Conservation (phyloP, 495 filamentous ascomycete species). For the Zalerion maritima region DNA sequence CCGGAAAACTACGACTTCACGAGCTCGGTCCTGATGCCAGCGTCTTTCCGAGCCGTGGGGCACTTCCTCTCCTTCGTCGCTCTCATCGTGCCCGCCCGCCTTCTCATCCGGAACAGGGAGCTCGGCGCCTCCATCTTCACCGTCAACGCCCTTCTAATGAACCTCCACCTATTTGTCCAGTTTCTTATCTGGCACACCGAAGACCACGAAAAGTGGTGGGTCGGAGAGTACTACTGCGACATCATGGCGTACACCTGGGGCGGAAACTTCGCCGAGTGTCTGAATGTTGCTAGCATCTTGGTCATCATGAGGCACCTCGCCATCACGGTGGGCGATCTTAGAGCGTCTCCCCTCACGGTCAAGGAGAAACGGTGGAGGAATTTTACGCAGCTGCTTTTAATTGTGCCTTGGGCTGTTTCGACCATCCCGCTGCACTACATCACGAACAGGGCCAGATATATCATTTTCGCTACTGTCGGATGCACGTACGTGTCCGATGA, state of each 20-base stretch:
- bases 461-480: conserved; percentile 57
- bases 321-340: conserved; percentile 48
- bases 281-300: conserved; percentile 51
- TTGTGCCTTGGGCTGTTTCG: too few relatives aligned
- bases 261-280: too few relatives aligned
- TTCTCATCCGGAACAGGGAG: conserved; percentile 45
- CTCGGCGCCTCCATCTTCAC: conserved; percentile 48
- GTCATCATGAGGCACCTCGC: conserved; percentile 66
- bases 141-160: conserved; percentile 46
- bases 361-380: conserved; percentile 37
- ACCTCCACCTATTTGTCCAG: conserved; percentile 59
- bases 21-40: too few relatives aligned
- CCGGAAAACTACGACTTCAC: too few relatives aligned
- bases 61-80: conserved; percentile 41
- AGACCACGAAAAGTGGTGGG: conserved; percentile 51
- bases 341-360: conserved; percentile 34
- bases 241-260: conserved; percentile 50
- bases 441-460: conserved; percentile 56
- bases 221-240: conserved; percentile 69
- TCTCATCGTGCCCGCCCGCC: conserved; percentile 36
- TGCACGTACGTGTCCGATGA: conserved; percentile 50
- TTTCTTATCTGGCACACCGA: conserved; percentile 69
- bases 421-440: conserved; percentile 58
- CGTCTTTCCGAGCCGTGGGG: too few relatives aligned
- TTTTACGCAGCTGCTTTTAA: conserved; percentile 49